These are phyloP conservation scores for Fusarium nygamai DNA, from an alignment of 2,329 filamentous ascomycete species.

Conservation along the genomic window DNA sequence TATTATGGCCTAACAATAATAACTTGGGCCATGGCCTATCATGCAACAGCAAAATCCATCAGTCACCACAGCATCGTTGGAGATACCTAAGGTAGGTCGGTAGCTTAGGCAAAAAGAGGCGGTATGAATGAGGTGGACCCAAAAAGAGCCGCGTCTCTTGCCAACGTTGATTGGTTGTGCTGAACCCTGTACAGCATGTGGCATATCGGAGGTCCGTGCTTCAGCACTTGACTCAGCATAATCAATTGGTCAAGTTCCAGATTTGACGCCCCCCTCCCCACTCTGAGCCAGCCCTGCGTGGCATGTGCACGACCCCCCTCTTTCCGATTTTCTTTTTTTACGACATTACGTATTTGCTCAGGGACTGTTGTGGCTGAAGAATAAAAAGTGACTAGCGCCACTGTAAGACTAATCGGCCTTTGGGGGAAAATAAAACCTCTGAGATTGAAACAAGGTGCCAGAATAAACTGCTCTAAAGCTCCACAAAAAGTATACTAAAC, in stretches of 20 bases:
- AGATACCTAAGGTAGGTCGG: not conserved
- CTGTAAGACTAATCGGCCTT: not conserved
- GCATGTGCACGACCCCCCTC: constrained; percentile 8
- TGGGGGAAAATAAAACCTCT: not conserved
- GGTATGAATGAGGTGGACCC: constrained; percentile 10
- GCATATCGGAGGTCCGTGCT: constrained; percentile 39
- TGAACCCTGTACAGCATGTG: constrained; percentile 48
- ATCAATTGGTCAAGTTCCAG: not conserved
- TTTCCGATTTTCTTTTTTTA: not conserved
- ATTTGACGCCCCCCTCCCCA: not conserved
- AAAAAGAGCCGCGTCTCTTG: constrained; percentile 40
- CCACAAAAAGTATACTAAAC: not conserved
- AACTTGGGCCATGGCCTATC: not conserved
- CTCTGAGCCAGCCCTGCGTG: constrained; percentile 33
- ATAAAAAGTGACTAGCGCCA: constrained; percentile 6
- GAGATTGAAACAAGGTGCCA: not conserved
- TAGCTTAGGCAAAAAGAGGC: not conserved
- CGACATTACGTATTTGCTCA: constrained; percentile 20
- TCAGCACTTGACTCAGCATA: not conserved
- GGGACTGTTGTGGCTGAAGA: constrained; percentile 13
- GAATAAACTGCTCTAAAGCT: not conserved
- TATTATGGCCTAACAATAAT: not conserved
- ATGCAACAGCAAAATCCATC: not conserved
- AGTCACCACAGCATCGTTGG: not conserved
- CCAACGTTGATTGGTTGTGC: not conserved